Conservation (phyloP, 179 eudicot genomes). For the Corrigiola litoralis region DNA sequence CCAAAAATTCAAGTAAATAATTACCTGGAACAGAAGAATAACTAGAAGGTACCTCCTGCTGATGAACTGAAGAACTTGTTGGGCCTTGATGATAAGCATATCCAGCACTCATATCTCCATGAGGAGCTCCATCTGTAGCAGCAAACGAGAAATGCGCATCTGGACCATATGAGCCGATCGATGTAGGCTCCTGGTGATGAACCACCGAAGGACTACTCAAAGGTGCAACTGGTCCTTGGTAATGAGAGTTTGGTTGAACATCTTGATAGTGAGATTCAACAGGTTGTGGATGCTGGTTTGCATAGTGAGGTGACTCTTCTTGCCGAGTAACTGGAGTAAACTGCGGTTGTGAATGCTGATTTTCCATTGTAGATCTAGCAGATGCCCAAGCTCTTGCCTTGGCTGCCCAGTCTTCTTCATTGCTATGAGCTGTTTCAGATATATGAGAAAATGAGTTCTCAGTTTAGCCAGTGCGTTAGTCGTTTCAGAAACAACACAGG, state of each 20-base stretch:
- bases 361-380: conserved; percentile 53
- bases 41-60: conserved; percentile 99
- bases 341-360: conserved; percentile 54
- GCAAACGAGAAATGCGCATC: conserved; percentile 42
- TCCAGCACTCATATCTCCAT: conserved; percentile 41
- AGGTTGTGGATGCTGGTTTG: conserved; percentile 50
- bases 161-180: conserved; percentile 44
- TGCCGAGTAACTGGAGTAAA: conserved; percentile 29
- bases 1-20: conserved; percentile 41
- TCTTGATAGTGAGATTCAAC: conserved; percentile 47
- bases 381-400: conserved; percentile 98
- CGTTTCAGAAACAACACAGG: too few relatives aligned
- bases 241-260: conserved; percentile 42
- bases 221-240: conserved; percentile 41
- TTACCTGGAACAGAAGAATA: conserved; percentile 98
- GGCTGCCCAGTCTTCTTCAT: conserved; percentile 96
- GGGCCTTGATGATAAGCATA: conserved; percentile 48
- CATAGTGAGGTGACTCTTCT: conserved; percentile 50
- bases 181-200: conserved; percentile 47
- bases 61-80: conserved; percentile 55
- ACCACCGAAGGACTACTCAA: conserved; percentile 29
- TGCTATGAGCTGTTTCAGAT: conserved; percentile 42
- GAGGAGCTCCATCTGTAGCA: conserved; percentile 44
- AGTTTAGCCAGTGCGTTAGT: too few relatives aligned
- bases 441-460: neutral